phyloP scores from a whole-genome alignment of 345 rosid genomes.

The Eucalyptus fibrosa region DNA sequence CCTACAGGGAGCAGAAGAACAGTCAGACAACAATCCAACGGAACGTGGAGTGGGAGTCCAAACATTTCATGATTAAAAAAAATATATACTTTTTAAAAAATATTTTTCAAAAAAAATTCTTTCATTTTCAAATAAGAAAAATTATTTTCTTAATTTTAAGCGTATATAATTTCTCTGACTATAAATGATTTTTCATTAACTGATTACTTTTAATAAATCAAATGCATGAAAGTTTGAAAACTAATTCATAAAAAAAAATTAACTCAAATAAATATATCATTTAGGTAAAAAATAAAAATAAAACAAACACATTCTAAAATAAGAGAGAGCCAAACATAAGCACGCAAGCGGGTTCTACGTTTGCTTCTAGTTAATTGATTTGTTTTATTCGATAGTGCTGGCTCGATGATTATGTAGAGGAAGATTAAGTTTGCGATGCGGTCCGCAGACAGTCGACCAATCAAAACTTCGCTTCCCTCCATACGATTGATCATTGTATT shows the following conservation, averaged over 20 bases:
- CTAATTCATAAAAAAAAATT: background rate
- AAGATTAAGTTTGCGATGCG: background rate
- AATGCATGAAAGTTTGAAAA: background rate
- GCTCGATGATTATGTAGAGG: background rate
- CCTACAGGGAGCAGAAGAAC: background rate
- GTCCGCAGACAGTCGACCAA: fast-evolving
- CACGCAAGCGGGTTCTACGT: fast-evolving
- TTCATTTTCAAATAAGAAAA: background rate
- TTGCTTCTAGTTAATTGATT: background rate
- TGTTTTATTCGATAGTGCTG: background rate
- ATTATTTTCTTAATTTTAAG: background rate
- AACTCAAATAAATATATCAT: background rate
- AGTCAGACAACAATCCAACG: background rate
- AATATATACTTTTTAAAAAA: background rate
- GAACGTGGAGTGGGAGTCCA: background rate
- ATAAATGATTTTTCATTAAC: background rate
- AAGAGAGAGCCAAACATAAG: background rate
- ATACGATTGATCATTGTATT: background rate
- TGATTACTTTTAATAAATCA: background rate
- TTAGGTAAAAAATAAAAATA: too few relatives aligned
- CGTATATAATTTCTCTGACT: too few relatives aligned
- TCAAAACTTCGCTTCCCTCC: background rate
- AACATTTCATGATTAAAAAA: background rate
- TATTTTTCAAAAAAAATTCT: background rate
- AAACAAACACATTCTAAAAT: too few relatives aligned